Conservation (phyloP, 192 early-diverging fungal species). For the Coemansia sp. region DNA sequence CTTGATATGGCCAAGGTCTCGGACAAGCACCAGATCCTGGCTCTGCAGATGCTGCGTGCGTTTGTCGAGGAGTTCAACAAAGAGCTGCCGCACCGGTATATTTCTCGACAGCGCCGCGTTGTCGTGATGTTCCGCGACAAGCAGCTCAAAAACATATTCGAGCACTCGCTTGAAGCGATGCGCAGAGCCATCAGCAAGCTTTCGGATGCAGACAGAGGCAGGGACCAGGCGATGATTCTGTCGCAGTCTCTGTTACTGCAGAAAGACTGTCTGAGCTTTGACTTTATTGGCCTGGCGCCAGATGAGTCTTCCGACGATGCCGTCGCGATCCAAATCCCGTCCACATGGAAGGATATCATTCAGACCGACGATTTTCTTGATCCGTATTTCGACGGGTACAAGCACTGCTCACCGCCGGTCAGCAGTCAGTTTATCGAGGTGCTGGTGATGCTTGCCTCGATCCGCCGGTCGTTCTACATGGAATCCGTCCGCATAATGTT, state of each 20-base stretch:
- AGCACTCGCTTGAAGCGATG: constrained; percentile 43
- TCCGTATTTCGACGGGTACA: constrained; percentile 70
- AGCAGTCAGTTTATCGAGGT: constrained; percentile 74
- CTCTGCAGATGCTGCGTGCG: constrained; percentile 64
- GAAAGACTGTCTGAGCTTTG: constrained; percentile 71
- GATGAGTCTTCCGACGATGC: constrained; percentile 81
- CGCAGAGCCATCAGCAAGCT: constrained; percentile 15
- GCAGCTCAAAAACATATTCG: constrained; percentile 62
- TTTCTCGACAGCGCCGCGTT: constrained; percentile 69
- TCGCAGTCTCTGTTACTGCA: constrained; percentile 62
- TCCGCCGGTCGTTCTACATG: constrained; percentile 83
- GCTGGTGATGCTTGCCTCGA: constrained; percentile 74
- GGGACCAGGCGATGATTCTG: constrained; percentile 38
- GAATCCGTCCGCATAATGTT: constrained; percentile 70
- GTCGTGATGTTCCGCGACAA: constrained; percentile 61
- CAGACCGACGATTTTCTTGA: constrained; percentile 71
- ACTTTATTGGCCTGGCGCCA: constrained; percentile 76
- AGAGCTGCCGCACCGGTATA: constrained; percentile 59
- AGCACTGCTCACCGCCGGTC: constrained; percentile 58
- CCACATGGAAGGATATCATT: constrained; percentile 74
- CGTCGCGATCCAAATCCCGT: constrained; percentile 70
- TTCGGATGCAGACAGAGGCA: constrained; percentile 32
- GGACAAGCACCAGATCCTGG: constrained; percentile 59
- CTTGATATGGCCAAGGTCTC: constrained; percentile 31
- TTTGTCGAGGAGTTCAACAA: constrained; percentile 78